Evolutionary conservation across 345 rosid species (phyloP).

Genomic region (Hypericum androsaemum): DNA sequence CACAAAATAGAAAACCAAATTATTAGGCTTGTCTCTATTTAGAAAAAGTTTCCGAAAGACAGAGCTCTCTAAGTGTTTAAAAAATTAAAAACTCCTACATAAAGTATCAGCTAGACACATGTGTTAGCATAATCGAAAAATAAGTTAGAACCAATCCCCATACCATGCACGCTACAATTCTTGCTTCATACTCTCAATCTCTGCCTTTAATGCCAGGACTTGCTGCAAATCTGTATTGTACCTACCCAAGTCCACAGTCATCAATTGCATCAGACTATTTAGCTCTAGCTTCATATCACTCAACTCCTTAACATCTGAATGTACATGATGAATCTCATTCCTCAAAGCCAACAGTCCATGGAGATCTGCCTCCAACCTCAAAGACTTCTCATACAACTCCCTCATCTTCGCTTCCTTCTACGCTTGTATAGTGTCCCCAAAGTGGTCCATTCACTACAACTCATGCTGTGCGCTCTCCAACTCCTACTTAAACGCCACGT

Average conservation of each 20-base stretch:
- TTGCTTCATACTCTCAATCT: constrained; percentile 71
- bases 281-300: constrained; percentile 57
- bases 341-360: constrained; percentile 56
- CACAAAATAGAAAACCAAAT: not conserved
- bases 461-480: constrained; percentile 76
- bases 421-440: constrained; percentile 48
- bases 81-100: too few species aligned
- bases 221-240: constrained; percentile 61
- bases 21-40: too few species aligned
- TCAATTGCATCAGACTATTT: constrained; percentile 50
- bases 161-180: constrained; percentile 91
- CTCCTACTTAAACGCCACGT: constrained; percentile 89
- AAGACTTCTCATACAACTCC: constrained; percentile 72
- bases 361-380: constrained; percentile 56
- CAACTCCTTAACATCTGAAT: constrained; percentile 68
- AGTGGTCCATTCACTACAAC: constrained; percentile 51
- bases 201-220: constrained; percentile 59
- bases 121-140: too few species aligned
- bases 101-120: too few species aligned
- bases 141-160: not conserved
- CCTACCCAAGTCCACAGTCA: constrained; percentile 66
- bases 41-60: too few species aligned
- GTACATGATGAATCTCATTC: constrained; percentile 50
- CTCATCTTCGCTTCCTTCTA: constrained; percentile 82
- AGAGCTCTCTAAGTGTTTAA: too few species aligned